Percentiles rank a stretch among this genome's conserved stretches.
phyloP scores from a whole-genome alignment of 495 filamentous ascomycete genomes.

The Penicillium mononematosum region DNA sequence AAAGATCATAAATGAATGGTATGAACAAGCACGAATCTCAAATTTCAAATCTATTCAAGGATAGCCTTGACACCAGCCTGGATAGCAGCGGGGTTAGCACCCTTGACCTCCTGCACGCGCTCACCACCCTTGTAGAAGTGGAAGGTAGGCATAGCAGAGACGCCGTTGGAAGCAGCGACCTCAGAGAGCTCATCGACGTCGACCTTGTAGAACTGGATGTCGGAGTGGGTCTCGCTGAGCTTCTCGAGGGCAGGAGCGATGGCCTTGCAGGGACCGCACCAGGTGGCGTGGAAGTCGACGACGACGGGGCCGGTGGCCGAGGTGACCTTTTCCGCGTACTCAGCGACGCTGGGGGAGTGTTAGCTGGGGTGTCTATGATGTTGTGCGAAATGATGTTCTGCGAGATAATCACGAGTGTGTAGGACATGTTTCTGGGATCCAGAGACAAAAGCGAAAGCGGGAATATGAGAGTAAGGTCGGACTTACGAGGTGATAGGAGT shows the following conservation, averaged over 20 bases:
- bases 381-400: neutral
- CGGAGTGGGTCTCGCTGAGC: slow-evolving; percentile 54
- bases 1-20: slow-evolving; percentile 3
- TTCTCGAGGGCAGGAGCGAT: slow-evolving; percentile 73
- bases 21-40: neutral
- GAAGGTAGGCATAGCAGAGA: slow-evolving; percentile 97
- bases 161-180: slow-evolving; percentile 73
- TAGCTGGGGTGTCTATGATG: neutral
- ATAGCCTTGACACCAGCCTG: slow-evolving; percentile 48
- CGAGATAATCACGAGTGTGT: neutral
- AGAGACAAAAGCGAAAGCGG: neutral
- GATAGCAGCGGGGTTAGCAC: slow-evolving; percentile 72
- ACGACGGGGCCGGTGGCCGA: slow-evolving; percentile 58
- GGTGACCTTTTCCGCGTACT: slow-evolving; percentile 49
- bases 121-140: slow-evolving; percentile 77
- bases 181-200: slow-evolving; percentile 83
- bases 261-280: slow-evolving; percentile 95
- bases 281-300: slow-evolving; percentile 83
- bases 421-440: neutral
- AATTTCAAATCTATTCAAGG: slow-evolving; percentile 18
- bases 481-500: slow-evolving; percentile 36
- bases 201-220: slow-evolving; percentile 80
- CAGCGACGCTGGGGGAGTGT: slow-evolving; percentile 49
- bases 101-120: slow-evolving; percentile 68
- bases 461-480: neutral